Conservation (phyloP, 2,329 filamentous ascomycete species). For the Stromatinia cepivora region DNA sequence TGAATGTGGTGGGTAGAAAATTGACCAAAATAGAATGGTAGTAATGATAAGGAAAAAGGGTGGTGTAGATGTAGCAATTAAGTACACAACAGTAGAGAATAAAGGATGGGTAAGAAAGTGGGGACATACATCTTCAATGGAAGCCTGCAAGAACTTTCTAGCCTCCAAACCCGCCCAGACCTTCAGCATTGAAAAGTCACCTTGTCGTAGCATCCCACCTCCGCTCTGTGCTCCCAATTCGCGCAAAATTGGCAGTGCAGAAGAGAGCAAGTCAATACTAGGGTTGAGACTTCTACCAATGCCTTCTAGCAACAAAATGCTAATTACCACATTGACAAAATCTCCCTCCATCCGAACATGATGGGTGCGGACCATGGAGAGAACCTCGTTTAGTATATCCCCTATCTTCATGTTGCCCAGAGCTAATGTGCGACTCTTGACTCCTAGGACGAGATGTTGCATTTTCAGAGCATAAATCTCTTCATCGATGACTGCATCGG, state of each 20-base stretch:
- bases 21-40: neutral
- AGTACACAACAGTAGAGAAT: neutral
- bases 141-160: constrained; percentile 84
- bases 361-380: constrained; percentile 87
- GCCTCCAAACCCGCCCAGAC: constrained; percentile 92
- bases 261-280: constrained; percentile 79
- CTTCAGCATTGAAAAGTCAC: constrained; percentile 81
- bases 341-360: constrained; percentile 95
- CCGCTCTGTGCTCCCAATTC: constrained; percentile 80
- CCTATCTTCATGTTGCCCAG: constrained; percentile 95
- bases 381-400: constrained; percentile 86
- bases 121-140: constrained; percentile 75
- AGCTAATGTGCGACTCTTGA: constrained; percentile 88
- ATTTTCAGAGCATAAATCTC: constrained; percentile 94
- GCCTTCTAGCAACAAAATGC: constrained; percentile 88
- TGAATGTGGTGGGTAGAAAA: neutral
- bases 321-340: constrained; percentile 97
- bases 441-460: constrained; percentile 90
- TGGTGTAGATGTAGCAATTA: neutral
- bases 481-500: constrained; percentile 81
- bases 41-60: neutral
- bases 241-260: constrained; percentile 85
- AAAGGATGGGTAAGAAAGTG: constrained; percentile 15
- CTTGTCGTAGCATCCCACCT: constrained; percentile 65
- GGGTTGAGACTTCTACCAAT: constrained; percentile 89